phyloP scores from a whole-genome alignment of 352 stramenopile species.

The Phytophthora citrophthora region DNA sequence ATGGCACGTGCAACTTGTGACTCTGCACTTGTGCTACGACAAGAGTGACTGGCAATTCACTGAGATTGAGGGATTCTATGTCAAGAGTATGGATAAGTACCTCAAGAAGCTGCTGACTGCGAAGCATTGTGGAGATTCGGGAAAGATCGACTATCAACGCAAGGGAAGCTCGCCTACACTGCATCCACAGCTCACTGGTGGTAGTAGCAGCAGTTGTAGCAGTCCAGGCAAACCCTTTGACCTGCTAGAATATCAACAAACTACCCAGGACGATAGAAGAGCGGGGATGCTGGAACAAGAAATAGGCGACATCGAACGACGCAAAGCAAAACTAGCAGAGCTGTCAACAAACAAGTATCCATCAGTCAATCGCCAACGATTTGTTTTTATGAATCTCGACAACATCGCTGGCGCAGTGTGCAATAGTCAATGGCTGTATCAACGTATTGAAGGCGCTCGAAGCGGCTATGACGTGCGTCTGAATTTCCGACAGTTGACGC shows the following conservation, averaged over 20 bases:
- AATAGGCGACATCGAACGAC: conserved; percentile 15
- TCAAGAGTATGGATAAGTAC: conserved; percentile 26
- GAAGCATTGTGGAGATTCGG: neutral
- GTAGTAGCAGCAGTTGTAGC: conserved; percentile 7
- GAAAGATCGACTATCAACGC: conserved; percentile 6
- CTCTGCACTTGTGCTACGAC: conserved; percentile 14
- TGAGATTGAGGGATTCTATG: conserved; percentile 7
- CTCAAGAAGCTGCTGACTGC: conserved; percentile 27
- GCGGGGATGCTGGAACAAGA: conserved; percentile 28
- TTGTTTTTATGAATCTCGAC: conserved; percentile 56
- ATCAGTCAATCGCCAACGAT: conserved; percentile 21
- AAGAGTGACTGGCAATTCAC: conserved; percentile 15
- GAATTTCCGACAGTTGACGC: conserved; percentile 41
- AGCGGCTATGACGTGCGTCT: conserved; percentile 37
- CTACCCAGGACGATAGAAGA: conserved; percentile 14
- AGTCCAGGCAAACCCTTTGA: conserved; percentile 17
- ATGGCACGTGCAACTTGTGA: conserved; percentile 34
- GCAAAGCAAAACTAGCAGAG: conserved; percentile 16
- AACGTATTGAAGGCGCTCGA: conserved; percentile 28
- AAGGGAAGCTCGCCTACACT: conserved; percentile 21
- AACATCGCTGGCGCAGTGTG: conserved; percentile 40
- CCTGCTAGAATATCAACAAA: conserved; percentile 7
- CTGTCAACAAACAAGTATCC: conserved; percentile 24
- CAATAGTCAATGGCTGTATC: conserved; percentile 35
- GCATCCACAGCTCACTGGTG: conserved; percentile 6